Evolutionary conservation across 306 rosid species (phyloP), one percentile per base, ranked within the genome.

Genomic region (Sechiopsis laciniata): DNA sequence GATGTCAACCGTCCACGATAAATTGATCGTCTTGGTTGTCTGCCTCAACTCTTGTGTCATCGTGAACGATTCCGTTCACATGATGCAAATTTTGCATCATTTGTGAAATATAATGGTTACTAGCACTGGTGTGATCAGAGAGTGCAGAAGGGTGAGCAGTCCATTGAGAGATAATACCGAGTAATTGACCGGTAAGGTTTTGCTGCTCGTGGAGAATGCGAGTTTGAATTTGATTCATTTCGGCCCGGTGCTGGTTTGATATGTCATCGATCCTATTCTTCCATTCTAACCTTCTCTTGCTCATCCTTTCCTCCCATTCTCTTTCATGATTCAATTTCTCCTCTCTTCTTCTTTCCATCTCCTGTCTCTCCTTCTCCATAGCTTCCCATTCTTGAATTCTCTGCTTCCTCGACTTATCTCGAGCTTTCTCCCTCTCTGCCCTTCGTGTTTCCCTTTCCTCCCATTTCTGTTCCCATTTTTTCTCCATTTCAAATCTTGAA

Each of bases 11-110:
- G 56, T 86, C 96, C 74, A 94, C 97, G 65, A 94, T 90, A 86
- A 89, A 94, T 74, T 89, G 98, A 75, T 90, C 95, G 59, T 87
- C 98, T 75, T 94, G 97, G 87, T 89, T 90, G 71, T 94, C 98
- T 62, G 90, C 95, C 11, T 90, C 97, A 73, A 88, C 97, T 87
- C 96, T 85, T 19, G 97, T 50, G 82, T 85, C 98, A 2, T 82
- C 89, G 42, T 90, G 94, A 79, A 87, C 97, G 75, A 90, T 85
- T 21, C 91, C 88, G 50, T 86, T 90, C 66, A 93, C 98, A 78
- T 93, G 97, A 79, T 93, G 96, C 88, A 93, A 78, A 80, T 82
- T 93, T 83, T 93, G 98, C 96, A 90, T 94, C 97, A 94, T 87
- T 45, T 94, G 97, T 57, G 97, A 89, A 74, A 94, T 82, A 76